Conservation (phyloP, 1,284 basidiomycete species). For the Uromyces viciae-fabae region DNA sequence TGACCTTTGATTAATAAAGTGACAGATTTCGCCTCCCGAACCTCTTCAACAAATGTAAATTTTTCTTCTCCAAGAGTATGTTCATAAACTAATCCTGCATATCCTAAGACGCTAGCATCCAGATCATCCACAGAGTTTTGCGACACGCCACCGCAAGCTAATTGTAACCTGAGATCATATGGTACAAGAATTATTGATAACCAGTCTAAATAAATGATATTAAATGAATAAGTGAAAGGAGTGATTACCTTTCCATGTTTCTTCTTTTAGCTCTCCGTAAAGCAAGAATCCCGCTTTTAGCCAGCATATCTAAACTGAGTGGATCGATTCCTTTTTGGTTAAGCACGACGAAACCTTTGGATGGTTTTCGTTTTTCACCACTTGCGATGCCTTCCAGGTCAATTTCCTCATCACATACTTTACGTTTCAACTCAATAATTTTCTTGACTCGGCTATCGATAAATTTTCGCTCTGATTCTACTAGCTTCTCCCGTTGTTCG, state of each 20-base stretch:
- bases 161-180: slow-evolving; percentile 64
- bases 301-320: slow-evolving; percentile 89
- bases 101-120: slow-evolving; percentile 82
- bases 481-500: slow-evolving; percentile 96
- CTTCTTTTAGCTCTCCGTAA: slow-evolving; percentile 91
- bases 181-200: background rate
- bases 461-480: slow-evolving; percentile 91
- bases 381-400: slow-evolving; percentile 65
- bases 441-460: slow-evolving; percentile 93
- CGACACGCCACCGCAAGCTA: slow-evolving; percentile 88
- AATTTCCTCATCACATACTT: slow-evolving; percentile 86
- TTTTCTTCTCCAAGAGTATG: slow-evolving; percentile 99
- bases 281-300: slow-evolving; percentile 94
- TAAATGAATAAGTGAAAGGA: background rate
- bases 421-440: slow-evolving; percentile 93
- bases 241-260: slow-evolving; percentile 84
- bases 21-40: slow-evolving; percentile 91
- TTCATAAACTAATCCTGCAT: slow-evolving; percentile 97
- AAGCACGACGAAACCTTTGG: slow-evolving; percentile 87
- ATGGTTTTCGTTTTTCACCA: slow-evolving; percentile 55
- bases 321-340: slow-evolving; percentile 99
- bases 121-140: slow-evolving; percentile 99
- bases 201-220: background rate
- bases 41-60: slow-evolving; percentile 96
- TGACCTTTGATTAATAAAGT: slow-evolving; percentile 90